Percentiles rank a stretch among this genome's conserved stretches.
phyloP scores from a whole-genome alignment of 164 flowering plant species.

The Nelumbo lutea region DNA sequence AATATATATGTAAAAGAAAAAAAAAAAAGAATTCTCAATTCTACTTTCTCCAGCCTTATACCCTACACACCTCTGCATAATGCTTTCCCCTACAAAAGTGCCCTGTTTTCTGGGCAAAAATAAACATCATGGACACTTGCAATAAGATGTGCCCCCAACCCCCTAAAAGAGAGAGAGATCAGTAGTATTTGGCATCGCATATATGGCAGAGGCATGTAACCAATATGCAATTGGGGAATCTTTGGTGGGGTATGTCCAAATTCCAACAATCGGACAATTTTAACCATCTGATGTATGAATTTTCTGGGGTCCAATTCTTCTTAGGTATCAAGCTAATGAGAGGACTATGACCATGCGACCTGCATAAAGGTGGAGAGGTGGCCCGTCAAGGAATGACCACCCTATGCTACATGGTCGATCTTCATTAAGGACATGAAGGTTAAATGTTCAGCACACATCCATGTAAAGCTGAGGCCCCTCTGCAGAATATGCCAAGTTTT shows the following conservation, averaged over 20 bases:
- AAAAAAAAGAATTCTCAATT: background rate
- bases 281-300: background rate
- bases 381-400: too few species aligned
- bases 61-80: background rate
- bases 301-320: background rate
- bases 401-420: too few species aligned
- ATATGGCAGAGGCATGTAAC: background rate
- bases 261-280: background rate
- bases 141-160: background rate
- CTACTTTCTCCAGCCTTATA: slow-evolving; percentile 2
- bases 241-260: background rate
- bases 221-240: background rate
- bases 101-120: background rate
- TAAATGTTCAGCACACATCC: background rate
- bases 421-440: too few species aligned
- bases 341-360: background rate
- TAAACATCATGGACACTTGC: background rate
- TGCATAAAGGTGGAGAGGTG: too few species aligned
- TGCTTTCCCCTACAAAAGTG: background rate
- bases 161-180: background rate
- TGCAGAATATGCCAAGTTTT: background rate
- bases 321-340: background rate
- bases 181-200: background rate
- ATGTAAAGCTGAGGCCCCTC: background rate
- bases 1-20: background rate